Evolutionary conservation across 306 rosid genomes (phyloP), one percentile per base, ranked within the genome.

Genomic region (Parietaria judaica): DNA sequence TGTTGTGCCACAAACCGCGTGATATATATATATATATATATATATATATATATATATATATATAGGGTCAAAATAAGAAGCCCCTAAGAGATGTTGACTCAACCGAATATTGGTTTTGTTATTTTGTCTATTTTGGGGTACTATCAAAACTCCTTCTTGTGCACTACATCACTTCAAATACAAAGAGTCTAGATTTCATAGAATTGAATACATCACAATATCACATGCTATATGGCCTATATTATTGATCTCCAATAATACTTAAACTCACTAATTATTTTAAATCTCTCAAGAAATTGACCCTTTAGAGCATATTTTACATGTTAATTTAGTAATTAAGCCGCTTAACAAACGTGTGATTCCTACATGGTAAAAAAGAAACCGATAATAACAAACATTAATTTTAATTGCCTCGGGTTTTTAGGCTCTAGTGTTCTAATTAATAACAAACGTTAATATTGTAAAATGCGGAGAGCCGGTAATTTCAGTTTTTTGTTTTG

Each of bases 1-100:
- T 57, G 48, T 36, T 15, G 45, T 60, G 37, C 51, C 64, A 23
- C 64, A 60, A 60, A 60, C 64, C 52, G 52, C 52, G 52, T 60
- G 64, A 45, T 15, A 17, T 15, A 4, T 60, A 10, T 41, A 39
- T 14, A 2, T 37, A 43, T 34, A 39, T 14, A 13, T 7, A 23
- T 23, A 23, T 23, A 23, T 23, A 23, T 23, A 23, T 23, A 23
- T 23, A 23, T 23, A 23, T 23, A 6, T n/a, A 4, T 15, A 16
- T 39, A 12, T 12, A 38, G 8, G 9, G 50, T 58, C 47, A 8
- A 60, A 23, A 60, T 3, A 60, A 60, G 49, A 7, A 7, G 36
- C 6, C 45, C 45, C 45, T 10, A 43, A 14, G 4, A 13, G 8
- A 16, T 41, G 51, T 60, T 44, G 64, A 60, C 64, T 60, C 16